These are phyloP conservation scores for Hypseocharis bilobata DNA, from an alignment of 441 rosid genomes.

Conservation along the genomic window DNA sequence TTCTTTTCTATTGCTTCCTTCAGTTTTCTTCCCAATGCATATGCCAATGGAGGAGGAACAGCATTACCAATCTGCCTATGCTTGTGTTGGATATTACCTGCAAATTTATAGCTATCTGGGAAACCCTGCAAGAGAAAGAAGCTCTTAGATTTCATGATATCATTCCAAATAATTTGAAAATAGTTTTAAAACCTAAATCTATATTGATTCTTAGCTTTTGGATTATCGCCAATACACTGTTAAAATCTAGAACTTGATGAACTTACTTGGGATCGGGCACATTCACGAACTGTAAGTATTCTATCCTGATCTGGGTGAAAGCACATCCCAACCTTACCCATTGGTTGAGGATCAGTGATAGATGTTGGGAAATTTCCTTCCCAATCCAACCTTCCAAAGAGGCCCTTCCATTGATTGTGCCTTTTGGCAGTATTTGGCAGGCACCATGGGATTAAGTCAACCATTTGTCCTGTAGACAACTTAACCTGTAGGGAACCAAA, in stretches of 20 bases:
- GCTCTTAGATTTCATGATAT: too few relatives aligned
- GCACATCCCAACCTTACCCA: constrained; percentile 90
- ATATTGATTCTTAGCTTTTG: too few relatives aligned
- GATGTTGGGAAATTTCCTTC: constrained; percentile 89
- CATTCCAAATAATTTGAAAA: too few relatives aligned
- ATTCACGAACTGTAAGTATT: constrained; percentile 76
- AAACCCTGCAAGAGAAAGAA: constrained; percentile 38
- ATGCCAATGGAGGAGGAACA: constrained; percentile 62
- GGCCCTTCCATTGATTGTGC: constrained; percentile 85
- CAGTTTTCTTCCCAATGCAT: constrained; percentile 53
- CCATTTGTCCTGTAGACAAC: constrained; percentile 53
- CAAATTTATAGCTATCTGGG: constrained; percentile 42
- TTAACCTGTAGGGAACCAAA: constrained; percentile 36
- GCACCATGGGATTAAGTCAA: constrained; percentile 63
- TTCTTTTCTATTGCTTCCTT: constrained; percentile 39
- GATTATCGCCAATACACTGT: too few relatives aligned
- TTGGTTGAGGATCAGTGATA: constrained; percentile 76
- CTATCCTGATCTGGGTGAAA: constrained; percentile 88
- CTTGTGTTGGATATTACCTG: constrained; percentile 39
- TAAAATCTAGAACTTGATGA: not conserved
- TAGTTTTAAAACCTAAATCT: not conserved
- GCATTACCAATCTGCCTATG: constrained; percentile 70
- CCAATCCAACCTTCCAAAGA: constrained; percentile 82
- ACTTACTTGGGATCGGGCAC: constrained; percentile 77
- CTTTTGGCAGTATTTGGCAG: constrained; percentile 63